Percentiles rank a stretch among this genome's conserved stretches.
These are phyloP conservation scores for Sporothrix protearum DNA, from an alignment of 2,329 filamentous ascomycete genomes.

Conservation along the genomic window DNA sequence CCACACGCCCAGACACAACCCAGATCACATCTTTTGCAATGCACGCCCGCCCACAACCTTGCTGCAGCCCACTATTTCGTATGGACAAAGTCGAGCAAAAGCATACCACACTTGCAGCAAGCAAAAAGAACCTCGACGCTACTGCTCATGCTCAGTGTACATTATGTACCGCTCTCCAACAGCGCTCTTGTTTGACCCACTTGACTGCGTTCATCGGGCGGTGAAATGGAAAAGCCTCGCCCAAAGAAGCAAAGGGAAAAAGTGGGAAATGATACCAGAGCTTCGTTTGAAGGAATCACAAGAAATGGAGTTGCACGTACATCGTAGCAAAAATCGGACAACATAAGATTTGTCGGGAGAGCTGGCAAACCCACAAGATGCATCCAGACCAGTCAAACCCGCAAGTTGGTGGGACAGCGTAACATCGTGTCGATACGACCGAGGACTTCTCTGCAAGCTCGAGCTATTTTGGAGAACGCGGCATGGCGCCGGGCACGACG, in stretches of 20 bases:
- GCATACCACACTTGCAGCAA: conserved; percentile 8
- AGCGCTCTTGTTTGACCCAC: conserved; percentile 9
- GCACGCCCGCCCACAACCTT: background rate
- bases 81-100: background rate
- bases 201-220: background rate
- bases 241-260: background rate
- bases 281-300: background rate
- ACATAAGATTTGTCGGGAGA: background rate
- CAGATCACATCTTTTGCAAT: conserved; percentile 5
- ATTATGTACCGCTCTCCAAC: background rate
- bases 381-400: background rate
- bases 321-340: too few species aligned
- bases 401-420: background rate
- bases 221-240: background rate
- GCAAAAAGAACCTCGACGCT: background rate
- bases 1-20: background rate
- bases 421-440: background rate
- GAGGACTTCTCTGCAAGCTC: background rate
- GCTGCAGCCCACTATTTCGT: background rate
- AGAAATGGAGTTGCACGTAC: background rate
- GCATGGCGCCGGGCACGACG: background rate
- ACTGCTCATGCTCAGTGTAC: background rate
- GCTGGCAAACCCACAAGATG: background rate
- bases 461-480: background rate
- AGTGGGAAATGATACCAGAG: background rate